Evolutionary conservation across 1,139 yeast genomes (phyloP).

Genomic region (Oligophagozyma castellii): DNA sequence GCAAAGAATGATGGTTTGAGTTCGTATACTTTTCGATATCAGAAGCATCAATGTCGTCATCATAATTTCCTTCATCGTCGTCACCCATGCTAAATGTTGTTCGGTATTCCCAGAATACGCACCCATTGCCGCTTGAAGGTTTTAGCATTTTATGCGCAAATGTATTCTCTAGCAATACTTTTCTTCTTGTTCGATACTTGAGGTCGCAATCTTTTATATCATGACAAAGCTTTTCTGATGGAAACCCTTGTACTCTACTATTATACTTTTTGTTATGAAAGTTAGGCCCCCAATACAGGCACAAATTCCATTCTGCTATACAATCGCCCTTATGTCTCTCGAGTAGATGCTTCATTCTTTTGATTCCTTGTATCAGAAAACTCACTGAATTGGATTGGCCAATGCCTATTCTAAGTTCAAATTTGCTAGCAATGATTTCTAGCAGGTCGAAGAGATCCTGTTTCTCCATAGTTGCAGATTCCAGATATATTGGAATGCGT

Average conservation of each 20-base stretch:
- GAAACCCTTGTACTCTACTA: conserved; percentile 12
- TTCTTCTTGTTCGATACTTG: conserved; percentile 12
- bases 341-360: conserved; percentile 10
- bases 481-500: conserved; percentile 20
- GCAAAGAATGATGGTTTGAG: too few relatives aligned
- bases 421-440: conserved; percentile 13
- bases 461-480: conserved; percentile 17
- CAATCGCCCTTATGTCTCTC: conserved; percentile 12
- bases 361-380: conserved; percentile 16
- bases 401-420: conserved; percentile 17
- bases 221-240: conserved; percentile 10
- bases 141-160: conserved; percentile 14
- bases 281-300: conserved; percentile 13
- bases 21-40: not conserved
- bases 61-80: not conserved
- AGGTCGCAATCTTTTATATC: conserved; percentile 6
- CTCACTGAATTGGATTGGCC: conserved; percentile 13
- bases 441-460: conserved; percentile 21
- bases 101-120: conserved; percentile 15
- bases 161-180: conserved; percentile 11
- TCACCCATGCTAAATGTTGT: not conserved
- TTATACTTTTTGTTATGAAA: conserved; percentile 6
- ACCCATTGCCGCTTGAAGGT: conserved; percentile 9
- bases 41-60: not conserved
- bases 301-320: conserved; percentile 16